A percentile compares a stretch with the other conserved stretches of the same genome.
phyloP scores from a whole-genome alignment of 352 stramenopile genomes.

The Pythium pectinolyticum region DNA sequence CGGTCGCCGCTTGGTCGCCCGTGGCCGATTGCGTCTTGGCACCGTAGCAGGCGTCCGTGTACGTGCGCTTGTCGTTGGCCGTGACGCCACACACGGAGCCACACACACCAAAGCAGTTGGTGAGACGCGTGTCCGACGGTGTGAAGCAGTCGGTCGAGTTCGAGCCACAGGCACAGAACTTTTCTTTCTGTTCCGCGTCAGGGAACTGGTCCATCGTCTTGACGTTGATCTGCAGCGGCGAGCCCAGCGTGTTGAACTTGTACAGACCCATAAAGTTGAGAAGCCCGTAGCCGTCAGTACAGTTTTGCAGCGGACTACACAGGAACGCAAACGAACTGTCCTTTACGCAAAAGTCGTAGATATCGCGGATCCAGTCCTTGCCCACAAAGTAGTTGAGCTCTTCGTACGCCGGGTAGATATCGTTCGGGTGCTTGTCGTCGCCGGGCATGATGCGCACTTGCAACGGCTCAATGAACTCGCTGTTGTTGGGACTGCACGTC shows the following conservation, averaged over 20 bases:
- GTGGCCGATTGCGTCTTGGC: conserved; percentile 13
- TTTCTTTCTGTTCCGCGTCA: conserved; percentile 36
- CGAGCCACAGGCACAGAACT: conserved; percentile 49
- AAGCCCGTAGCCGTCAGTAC: conserved; percentile 53
- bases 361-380: conserved; percentile 60
- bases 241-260: conserved; percentile 64
- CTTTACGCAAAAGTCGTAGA: conserved; percentile 70
- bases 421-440: conserved; percentile 42
- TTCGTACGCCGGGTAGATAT: conserved; percentile 68
- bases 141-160: conserved; percentile 44
- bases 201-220: conserved; percentile 58
- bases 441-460: conserved; percentile 64
- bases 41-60: conserved; percentile 43
- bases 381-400: conserved; percentile 70
- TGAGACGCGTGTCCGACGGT: conserved; percentile 49
- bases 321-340: conserved; percentile 52
- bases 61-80: conserved; percentile 35
- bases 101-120: conserved; percentile 57
- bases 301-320: conserved; percentile 52
- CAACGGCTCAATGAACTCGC: conserved; percentile 67
- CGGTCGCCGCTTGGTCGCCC: not conserved
- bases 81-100: conserved; percentile 56
- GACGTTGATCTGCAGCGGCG: conserved; percentile 69
- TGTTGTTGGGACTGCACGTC: conserved; percentile 78
- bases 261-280: conserved; percentile 63